A percentile compares a stretch with the other conserved stretches of the same genome.
Evolutionary conservation across 257 asterid species (phyloP).

Genomic region (Echium plantagineum): DNA sequence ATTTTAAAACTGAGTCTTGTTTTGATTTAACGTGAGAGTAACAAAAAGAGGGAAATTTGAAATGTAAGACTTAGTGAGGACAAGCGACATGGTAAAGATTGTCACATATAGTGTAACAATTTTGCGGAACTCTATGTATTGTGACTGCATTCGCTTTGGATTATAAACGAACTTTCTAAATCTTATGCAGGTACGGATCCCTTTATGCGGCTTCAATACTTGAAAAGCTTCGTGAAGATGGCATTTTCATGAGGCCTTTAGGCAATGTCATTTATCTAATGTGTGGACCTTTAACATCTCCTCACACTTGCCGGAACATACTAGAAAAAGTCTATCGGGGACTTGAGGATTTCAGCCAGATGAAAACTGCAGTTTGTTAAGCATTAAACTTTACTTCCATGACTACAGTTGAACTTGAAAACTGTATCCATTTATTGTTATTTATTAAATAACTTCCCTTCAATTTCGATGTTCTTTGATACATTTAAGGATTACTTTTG

Average conservation of each 20-base stretch:
- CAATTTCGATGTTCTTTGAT: too few species aligned
- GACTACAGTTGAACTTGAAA: too few species aligned
- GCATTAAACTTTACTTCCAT: neutral
- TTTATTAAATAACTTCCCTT: too few species aligned
- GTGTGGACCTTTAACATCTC: slow-evolving; percentile 85
- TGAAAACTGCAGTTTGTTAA: slow-evolving; percentile 4
- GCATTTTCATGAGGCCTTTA: slow-evolving; percentile 80
- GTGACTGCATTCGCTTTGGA: neutral
- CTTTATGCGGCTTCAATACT: slow-evolving; percentile 56
- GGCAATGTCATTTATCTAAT: slow-evolving; percentile 81
- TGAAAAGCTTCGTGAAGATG: slow-evolving; percentile 64
- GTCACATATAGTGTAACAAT: too few species aligned
- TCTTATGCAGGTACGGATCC: slow-evolving; percentile 64
- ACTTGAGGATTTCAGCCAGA: slow-evolving; percentile 50
- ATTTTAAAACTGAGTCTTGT: too few species aligned
- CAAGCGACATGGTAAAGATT: too few species aligned
- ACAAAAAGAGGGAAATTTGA: too few species aligned
- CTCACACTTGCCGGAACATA: slow-evolving; percentile 35
- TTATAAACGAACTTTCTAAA: neutral
- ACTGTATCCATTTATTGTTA: neutral
- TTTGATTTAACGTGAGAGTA: too few species aligned
- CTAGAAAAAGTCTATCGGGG: slow-evolving; percentile 44
- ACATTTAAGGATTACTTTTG: too few species aligned
- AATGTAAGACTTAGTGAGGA: too few species aligned
- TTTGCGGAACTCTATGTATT: too few species aligned